Base-by-base conservation (phyloP, 129 eudicot species). In the Cynara cardunculus region DNA sequence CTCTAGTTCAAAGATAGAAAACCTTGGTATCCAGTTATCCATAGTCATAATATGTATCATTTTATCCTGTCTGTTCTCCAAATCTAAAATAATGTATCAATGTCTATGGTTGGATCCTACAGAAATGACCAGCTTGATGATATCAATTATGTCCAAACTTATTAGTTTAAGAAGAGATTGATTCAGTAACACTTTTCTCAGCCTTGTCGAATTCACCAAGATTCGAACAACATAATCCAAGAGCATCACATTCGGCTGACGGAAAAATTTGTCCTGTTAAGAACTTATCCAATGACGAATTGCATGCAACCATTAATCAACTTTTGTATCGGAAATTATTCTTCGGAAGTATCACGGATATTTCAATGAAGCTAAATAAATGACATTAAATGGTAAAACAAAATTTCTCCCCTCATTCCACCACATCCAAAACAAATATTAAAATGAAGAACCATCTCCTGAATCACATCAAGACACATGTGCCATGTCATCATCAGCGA, bases 221-320 rank as follows among this genome's bases (percentile, higher is more conserved):
- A 66, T 25, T 61, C 28, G 9, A 61, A 73, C 67, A 80, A 25
- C 84, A 82, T 22, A 82, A 2, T 75, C 44, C 64, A 44, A 41
- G 80, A 64, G 41, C 53, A 69, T 69, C 21, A 69, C 69, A 68
- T 44, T 69, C 74, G 75, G 82, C 82, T 19, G 61, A 76, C 30
- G n/a, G 62, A 25, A 56, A 8, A 49, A 30, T 79, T 3, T 59
- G 28, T 75, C 31, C 28, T 74, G 7, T 35, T 68, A 74, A n/a
- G 27, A 53, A n/a, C 1, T 34, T 5, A 8, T 18, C 13, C 53
- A 75, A 28, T 19, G 27, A 79, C 64, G 27, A 71, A 30, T 30
- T 30, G 59, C 16, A 79, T 49, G 53, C 70, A 53, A 79, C 71
- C 25, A 49, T 32, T 41, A 37, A 37, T 26, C 30, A 53, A 18